Evolutionary conservation across 2,329 filamentous ascomycete species (phyloP).

Genomic region (Helminthosporium solani): DNA sequence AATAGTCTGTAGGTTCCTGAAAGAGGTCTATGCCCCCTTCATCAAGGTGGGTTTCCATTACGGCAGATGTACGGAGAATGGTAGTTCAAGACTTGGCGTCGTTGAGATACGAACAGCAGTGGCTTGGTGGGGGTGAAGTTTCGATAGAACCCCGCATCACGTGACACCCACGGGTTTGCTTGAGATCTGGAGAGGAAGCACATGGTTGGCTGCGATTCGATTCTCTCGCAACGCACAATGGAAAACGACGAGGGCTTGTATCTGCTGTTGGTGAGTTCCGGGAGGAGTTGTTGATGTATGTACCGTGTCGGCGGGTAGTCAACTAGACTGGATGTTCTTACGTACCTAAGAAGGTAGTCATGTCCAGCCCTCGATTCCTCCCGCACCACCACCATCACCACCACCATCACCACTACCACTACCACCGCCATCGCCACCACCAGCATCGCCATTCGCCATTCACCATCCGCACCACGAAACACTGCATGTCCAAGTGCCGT

Average conservation of each 20-base stretch:
- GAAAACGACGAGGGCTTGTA: too few relatives aligned
- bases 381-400: background rate
- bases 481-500: conserved; percentile 2
- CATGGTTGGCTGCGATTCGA: too few relatives aligned
- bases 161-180: conserved; percentile 3
- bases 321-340: too few relatives aligned
- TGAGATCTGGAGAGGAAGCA: too few relatives aligned
- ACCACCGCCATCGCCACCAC: background rate
- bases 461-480: conserved; percentile 1
- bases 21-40: conserved; percentile 61
- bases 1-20: conserved; percentile 78
- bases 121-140: conserved; percentile 21
- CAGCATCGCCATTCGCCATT: background rate
- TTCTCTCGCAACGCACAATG: too few relatives aligned
- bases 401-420: background rate
- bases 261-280: background rate
- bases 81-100: conserved; percentile 3
- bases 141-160: conserved; percentile 17
- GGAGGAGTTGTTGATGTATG: too few relatives aligned
- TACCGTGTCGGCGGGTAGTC: too few relatives aligned
- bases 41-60: conserved; percentile 34
- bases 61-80: conserved; percentile 8
- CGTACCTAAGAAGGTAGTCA: too few relatives aligned
- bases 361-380: background rate
- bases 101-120: background rate